Base-by-base conservation (phyloP, 2,329 filamentous ascomycete species). In the Chaetomium olivaceum region DNA sequence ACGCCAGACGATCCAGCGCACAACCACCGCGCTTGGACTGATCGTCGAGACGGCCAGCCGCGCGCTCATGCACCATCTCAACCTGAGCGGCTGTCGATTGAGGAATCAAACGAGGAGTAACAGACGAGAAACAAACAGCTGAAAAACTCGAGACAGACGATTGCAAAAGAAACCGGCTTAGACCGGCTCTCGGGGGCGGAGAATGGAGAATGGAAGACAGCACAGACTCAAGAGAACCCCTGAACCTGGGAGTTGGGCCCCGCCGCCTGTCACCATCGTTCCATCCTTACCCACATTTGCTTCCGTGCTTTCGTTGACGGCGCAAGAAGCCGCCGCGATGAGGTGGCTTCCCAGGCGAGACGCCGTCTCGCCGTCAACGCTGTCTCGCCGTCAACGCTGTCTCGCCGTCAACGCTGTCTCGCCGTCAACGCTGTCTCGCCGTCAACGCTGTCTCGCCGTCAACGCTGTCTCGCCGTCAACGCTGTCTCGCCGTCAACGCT, bases 31-130 rank as follows among this genome's bases (percentile, higher is more conserved):
- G 56, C 52, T 39, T 39, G 46, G 51, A 21, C 52, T 65, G 67
- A 65, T 67, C 63, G 58, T 52, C 67, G 50, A 63, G 52, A 61
- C 67, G 62, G 64, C 67, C 67, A 67, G 57, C 64, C 64, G 67
- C 67, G 64, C 65, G 59, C 58, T 60, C 58, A 65, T 65, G 59
- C 67, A 65, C 54, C 23, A 61, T 62, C 36, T 57, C 58, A 31
- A 36, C 48, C 12, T 55, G 54, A 54, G 63, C 59, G 55, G 55
- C 58, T 52, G 60, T 50, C 43, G 58, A 36, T 55, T 19, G 55
- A 52, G 48, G 46, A 55, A 50, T 56, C 50, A 27, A 23, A 31
- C n/a, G n/a, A n/a, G 0, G 6, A 29, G 16, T 11, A 11, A n/a
- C 16, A 19, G 36, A 55, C 56, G 48, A 43, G 50, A 60, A 60